These are phyloP conservation scores for Phialophora verrucosa DNA, from an alignment of 2,329 filamentous ascomycete genomes.

Conservation along the genomic window DNA sequence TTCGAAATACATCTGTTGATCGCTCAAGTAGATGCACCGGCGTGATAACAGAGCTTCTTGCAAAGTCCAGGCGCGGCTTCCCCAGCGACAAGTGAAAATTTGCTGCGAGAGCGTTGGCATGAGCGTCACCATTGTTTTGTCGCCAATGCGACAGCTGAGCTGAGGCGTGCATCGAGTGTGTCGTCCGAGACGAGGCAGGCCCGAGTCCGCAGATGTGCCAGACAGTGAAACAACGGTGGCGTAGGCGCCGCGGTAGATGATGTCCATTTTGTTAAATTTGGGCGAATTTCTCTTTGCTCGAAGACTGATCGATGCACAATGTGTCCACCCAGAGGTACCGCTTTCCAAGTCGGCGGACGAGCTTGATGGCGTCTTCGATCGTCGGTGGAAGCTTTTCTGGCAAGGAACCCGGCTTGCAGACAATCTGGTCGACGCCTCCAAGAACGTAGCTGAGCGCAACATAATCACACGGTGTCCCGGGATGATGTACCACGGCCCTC, in stretches of 20 bases:
- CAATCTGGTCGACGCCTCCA: not conserved
- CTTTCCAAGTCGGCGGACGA: not conserved
- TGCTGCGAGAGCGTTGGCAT: conserved; percentile 1
- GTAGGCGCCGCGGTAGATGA: conserved; percentile 4
- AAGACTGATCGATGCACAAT: not conserved
- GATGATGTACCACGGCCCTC: not conserved
- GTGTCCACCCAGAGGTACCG: conserved; percentile 4
- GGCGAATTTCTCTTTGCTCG: not conserved
- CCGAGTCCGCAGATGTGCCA: not conserved
- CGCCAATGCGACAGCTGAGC: not conserved
- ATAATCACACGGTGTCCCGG: not conserved
- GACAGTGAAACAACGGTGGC: not conserved
- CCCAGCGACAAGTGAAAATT: not conserved
- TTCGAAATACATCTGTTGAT: conserved; percentile 4
- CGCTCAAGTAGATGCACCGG: not conserved
- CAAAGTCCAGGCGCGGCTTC: not conserved
- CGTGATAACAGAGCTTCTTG: not conserved
- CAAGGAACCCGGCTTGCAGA: not conserved
- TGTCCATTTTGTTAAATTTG: not conserved
- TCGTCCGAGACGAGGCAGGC: not conserved
- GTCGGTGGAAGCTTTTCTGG: not conserved
- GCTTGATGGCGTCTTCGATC: not conserved
- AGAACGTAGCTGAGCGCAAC: not conserved
- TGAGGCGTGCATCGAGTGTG: not conserved
- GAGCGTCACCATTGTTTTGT: not conserved